Conservation (phyloP, 2,329 filamentous ascomycete species). For the Phoma sp. region DNA sequence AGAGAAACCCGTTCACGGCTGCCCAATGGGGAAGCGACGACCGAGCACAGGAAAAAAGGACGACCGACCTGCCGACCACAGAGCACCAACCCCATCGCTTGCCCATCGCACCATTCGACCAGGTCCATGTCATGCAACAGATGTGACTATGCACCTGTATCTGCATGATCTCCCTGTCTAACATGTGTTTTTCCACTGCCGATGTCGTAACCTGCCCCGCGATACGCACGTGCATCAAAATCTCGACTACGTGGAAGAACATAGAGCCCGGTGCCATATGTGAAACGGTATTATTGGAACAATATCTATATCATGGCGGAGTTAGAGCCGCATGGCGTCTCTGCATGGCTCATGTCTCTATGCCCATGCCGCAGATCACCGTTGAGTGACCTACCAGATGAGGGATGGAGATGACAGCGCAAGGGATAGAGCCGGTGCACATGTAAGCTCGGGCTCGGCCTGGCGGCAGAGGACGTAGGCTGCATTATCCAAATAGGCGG, state of each 20-base stretch:
- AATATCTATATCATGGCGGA: constrained; percentile 10
- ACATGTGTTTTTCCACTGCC: constrained; percentile 16
- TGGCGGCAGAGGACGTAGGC: constrained; percentile 29
- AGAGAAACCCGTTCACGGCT: constrained; percentile 22
- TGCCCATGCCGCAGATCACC: constrained; percentile 34
- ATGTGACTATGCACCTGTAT: constrained; percentile 28
- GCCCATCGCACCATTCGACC: constrained; percentile 24
- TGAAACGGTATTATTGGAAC: constrained; percentile 6
- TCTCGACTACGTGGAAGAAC: constrained; percentile 3
- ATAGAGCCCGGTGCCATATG: constrained; percentile 1
- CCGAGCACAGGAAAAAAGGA: constrained; percentile 27
- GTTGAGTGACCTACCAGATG: constrained; percentile 26
- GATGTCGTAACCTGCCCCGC: constrained; percentile 12
- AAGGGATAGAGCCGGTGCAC: constrained; percentile 17
- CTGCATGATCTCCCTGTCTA: constrained; percentile 27
- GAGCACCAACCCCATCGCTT: constrained; percentile 21
- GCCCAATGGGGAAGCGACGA: constrained; percentile 31
- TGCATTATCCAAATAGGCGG: constrained; percentile 31
- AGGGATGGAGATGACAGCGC: constrained; percentile 17
- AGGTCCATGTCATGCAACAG: constrained; percentile 20
- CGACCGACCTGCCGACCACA: constrained; percentile 26
- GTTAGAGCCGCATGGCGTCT: constrained; percentile 41
- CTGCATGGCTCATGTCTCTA: constrained; percentile 38
- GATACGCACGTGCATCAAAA: constrained; percentile 10
- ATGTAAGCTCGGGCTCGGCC: constrained; percentile 24